These are phyloP conservation scores for Monosporozyma yasuniensis DNA, from an alignment of 805 yeast species.

Conservation along the genomic window DNA sequence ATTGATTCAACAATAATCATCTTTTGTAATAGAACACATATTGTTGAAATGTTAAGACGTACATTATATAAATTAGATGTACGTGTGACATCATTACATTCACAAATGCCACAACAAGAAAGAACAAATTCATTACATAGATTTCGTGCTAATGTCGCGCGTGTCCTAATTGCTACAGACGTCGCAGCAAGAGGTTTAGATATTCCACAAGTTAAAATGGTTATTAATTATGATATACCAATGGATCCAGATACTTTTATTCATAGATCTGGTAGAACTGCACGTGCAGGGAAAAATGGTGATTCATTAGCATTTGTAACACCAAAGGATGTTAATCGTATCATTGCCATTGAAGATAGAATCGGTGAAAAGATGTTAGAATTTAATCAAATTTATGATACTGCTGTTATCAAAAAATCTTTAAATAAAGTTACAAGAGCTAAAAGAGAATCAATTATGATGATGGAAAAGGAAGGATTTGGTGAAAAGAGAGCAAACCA, in stretches of 20 bases:
- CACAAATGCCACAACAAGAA: slow-evolving; percentile 89
- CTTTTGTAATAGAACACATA: slow-evolving; percentile 82
- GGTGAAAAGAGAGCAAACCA: slow-evolving; percentile 60
- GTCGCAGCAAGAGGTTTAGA: slow-evolving; percentile 97
- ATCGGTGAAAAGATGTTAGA: slow-evolving; percentile 73
- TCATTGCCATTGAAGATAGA: slow-evolving; percentile 79
- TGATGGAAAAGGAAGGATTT: slow-evolving; percentile 84
- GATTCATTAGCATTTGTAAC: slow-evolving; percentile 74
- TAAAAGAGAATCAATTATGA: slow-evolving; percentile 83
- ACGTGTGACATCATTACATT: slow-evolving; percentile 82
- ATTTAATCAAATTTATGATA: slow-evolving; percentile 63
- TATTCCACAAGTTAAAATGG: slow-evolving; percentile 86
- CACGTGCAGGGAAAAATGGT: slow-evolving; percentile 92
- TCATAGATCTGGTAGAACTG: slow-evolving; percentile 97
- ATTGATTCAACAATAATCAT: slow-evolving; percentile 65
- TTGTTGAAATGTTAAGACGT: slow-evolving; percentile 82
- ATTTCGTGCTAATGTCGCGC: slow-evolving; percentile 89
- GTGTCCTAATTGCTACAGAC: slow-evolving; percentile 89
- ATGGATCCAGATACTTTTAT: slow-evolving; percentile 94
- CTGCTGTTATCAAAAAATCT: slow-evolving; percentile 63
- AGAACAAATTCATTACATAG: slow-evolving; percentile 86
- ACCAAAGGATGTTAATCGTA: slow-evolving; percentile 74
- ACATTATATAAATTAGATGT: slow-evolving; percentile 64
- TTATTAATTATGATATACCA: slow-evolving; percentile 86
- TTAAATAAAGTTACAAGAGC: slow-evolving; percentile 68